Evolutionary conservation across 768 basidiomycete genomes (phyloP).

Genomic region (Mycena galopus): DNA sequence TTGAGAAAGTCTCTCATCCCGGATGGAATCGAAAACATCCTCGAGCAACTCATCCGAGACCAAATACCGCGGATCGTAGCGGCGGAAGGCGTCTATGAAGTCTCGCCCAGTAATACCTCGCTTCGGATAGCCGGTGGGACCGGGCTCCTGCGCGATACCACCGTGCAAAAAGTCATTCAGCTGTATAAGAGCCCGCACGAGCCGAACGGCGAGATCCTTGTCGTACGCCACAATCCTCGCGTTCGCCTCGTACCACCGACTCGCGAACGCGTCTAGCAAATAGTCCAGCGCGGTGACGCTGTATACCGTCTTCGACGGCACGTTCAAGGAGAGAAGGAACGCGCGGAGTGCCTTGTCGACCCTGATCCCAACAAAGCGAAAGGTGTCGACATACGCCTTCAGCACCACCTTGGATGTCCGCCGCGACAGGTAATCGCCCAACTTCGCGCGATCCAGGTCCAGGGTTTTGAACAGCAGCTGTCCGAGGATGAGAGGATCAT

Average conservation of each 20-base stretch:
- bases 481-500: conserved; percentile 83
- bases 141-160: conserved; percentile 72
- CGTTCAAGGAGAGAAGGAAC: conserved; percentile 86
- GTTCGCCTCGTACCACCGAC: conserved; percentile 93
- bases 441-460: conserved; percentile 84
- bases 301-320: conserved; percentile 56
- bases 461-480: conserved; percentile 84
- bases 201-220: conserved; percentile 81
- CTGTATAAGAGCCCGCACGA: conserved; percentile 86
- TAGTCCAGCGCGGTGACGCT: conserved; percentile 68
- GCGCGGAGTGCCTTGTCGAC: conserved; percentile 92
- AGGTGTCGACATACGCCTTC: conserved; percentile 88
- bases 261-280: conserved; percentile 86
- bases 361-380: conserved; percentile 85
- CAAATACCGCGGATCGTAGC: conserved; percentile 76
- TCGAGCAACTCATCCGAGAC: conserved; percentile 83
- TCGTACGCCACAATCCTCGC: conserved; percentile 82
- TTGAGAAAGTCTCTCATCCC: conserved; percentile 78
- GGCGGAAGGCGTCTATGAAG: conserved; percentile 87
- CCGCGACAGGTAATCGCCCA: conserved; percentile 88
- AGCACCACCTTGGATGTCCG: conserved; percentile 81
- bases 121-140: conserved; percentile 64
- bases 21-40: conserved; percentile 84
- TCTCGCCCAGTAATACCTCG: conserved; percentile 79
- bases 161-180: conserved; percentile 91